These are phyloP conservation scores for Xylaria bambusicola DNA, from an alignment of 495 filamentous ascomycete species.

Conservation along the genomic window DNA sequence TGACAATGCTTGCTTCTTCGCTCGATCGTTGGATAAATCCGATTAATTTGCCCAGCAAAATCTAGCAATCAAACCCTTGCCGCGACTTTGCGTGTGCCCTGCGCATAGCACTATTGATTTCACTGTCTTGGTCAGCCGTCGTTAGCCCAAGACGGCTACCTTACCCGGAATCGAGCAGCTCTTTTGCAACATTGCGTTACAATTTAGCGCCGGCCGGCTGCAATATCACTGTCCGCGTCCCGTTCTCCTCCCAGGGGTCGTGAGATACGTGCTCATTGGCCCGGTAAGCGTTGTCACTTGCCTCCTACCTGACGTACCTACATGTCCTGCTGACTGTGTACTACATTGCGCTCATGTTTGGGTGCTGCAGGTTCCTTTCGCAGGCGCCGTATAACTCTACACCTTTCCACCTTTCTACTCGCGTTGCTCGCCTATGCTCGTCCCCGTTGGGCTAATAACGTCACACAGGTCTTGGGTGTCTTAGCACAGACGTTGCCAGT, in stretches of 20 bases:
- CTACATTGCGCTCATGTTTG: not conserved
- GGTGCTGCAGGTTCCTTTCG: not conserved
- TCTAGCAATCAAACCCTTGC: conserved; percentile 6
- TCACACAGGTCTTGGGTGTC: not conserved
- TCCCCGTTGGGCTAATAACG: not conserved
- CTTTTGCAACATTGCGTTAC: conserved; percentile 15
- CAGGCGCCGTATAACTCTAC: not conserved
- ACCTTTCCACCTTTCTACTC: not conserved
- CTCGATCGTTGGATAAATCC: too few relatives aligned
- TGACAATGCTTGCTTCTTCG: conserved; percentile 9
- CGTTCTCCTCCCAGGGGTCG: conserved; percentile 6
- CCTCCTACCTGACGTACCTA: not conserved
- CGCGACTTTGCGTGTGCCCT: conserved; percentile 3
- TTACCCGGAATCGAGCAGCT: conserved; percentile 10
- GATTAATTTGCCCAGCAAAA: conserved; percentile 16
- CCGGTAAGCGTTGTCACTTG: conserved; percentile 13
- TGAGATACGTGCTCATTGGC: conserved; percentile 8
- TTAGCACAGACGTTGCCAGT: not conserved
- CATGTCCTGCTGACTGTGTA: too few relatives aligned
- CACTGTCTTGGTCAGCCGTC: conserved; percentile 16
- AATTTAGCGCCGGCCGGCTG: conserved; percentile 15
- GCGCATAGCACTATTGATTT: conserved; percentile 16
- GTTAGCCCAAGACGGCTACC: conserved; percentile 16
- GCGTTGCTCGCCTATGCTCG: not conserved
- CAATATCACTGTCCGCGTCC: conserved; percentile 13